phyloP scores from a whole-genome alignment of 371 early-diverging fungal genomes.

The Zancudomyces culisetae region DNA sequence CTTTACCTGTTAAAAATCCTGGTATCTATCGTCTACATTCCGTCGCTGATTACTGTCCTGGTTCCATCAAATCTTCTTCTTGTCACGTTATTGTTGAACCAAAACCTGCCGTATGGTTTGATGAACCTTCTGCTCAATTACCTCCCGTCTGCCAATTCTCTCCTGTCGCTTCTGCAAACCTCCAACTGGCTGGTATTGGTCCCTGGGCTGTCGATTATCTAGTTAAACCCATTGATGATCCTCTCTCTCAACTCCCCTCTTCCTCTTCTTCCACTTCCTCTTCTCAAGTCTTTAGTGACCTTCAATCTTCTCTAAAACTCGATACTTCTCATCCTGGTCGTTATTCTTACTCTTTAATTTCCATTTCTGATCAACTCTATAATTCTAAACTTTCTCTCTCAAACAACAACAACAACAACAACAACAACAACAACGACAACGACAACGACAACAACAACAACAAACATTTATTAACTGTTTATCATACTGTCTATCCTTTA shows the following conservation, averaged over 20 bases:
- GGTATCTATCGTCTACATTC: conserved; percentile 18
- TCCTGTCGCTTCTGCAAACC: conserved; percentile 2
- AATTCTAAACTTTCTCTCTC: too few relatives aligned
- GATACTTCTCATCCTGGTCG: conserved; percentile 15
- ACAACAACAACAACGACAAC: too few relatives aligned
- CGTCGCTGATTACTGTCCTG: conserved; percentile 14
- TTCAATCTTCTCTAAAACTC: conserved; percentile 9
- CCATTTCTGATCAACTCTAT: conserved; percentile 20
- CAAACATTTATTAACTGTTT: too few relatives aligned
- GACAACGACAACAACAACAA: too few relatives aligned
- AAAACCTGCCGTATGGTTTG: conserved; percentile 20
- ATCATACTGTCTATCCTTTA: too few relatives aligned
- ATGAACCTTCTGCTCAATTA: not conserved
- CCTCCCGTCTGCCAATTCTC: too few relatives aligned
- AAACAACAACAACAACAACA: too few relatives aligned
- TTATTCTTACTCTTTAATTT: conserved; percentile 16
- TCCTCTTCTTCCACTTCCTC: conserved; percentile 9
- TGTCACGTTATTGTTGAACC: conserved; percentile 20
- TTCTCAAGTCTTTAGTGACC: conserved; percentile 10
- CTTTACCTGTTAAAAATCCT: conserved; percentile 12
- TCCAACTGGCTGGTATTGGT: conserved; percentile 17
- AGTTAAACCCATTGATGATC: conserved; percentile 16
- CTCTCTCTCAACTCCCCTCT: conserved; percentile 11
- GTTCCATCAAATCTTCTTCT: conserved; percentile 10
- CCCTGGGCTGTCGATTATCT: conserved; percentile 20